These are phyloP conservation scores for Argentina anserina DNA, from an alignment of 306 rosid genomes.

Conservation along the genomic window DNA sequence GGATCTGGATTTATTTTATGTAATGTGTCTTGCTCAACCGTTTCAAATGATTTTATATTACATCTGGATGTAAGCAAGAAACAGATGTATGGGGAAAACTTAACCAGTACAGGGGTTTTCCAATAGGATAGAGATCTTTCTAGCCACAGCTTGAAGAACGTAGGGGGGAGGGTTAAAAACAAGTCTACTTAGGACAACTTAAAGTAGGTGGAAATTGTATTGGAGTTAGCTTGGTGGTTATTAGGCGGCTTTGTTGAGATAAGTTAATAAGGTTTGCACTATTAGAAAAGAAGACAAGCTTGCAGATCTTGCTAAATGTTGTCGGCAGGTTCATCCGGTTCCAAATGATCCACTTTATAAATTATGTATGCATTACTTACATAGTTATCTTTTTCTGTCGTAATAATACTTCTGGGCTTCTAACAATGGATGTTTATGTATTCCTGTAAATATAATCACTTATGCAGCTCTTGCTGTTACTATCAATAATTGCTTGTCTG, in stretches of 20 bases:
- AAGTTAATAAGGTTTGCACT: background rate
- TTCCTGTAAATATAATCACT: background rate
- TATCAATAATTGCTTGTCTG: background rate
- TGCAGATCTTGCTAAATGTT: background rate
- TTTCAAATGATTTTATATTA: conserved; percentile 4
- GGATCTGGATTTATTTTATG: conserved; percentile 19
- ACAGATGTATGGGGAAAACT: conserved; percentile 10
- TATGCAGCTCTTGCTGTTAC: background rate
- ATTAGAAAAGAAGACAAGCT: background rate
- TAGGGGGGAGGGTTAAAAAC: background rate
- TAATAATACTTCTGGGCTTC: background rate
- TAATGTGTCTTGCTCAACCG: conserved; percentile 20
- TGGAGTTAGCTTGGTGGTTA: background rate
- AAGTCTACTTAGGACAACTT: background rate
- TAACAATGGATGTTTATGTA: background rate
- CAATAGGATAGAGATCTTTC: background rate
- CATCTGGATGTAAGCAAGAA: conserved; percentile 14
- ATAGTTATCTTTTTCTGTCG: background rate
- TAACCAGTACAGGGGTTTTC: conserved; percentile 1
- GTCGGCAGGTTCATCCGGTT: background rate
- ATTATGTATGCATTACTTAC: background rate
- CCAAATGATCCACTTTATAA: background rate
- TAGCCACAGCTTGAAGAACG: background rate
- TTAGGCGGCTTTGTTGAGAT: background rate
- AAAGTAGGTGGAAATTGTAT: background rate